Base-by-base conservation (phyloP, 2,329 filamentous ascomycete species). In the Tympanopsis confertula region DNA sequence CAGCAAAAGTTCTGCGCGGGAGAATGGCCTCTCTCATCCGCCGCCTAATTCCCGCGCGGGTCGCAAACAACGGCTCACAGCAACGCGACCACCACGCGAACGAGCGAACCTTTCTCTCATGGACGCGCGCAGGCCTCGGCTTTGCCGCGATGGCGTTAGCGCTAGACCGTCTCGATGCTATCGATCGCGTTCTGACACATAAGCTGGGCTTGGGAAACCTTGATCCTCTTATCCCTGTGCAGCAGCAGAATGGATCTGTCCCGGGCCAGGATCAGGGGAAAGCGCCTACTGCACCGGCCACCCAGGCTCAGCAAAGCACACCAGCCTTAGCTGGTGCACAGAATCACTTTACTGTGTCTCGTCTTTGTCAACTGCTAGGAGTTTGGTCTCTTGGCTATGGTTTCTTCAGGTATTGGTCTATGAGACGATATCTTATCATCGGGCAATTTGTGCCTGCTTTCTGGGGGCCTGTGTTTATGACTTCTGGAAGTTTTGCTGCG, bases 61-160 rank as follows among this genome's bases (percentile, higher is more conserved):
- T 55, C 37, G 42, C 51, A 35, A 55, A 55, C 41, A 49, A 39
- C 10, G 47, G 49, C 39, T 52, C 50, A 3, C 50, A 55, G 37
- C 47, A 53, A 13, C 52, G 52, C 43, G 52, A 55, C 41, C 52
- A 54, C 41, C 50, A 47, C 33, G 52, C 52, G 39, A 54, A 54
- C 39, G 52, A 55, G 43, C 51, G 52, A 20, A 54, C 52, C 3
- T 55, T 55, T 37, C 48, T 55, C 12, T 54, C 52, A 39, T 54
- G 51, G 51, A 55, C 50, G 2, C 51, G 52, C 24, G 51, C 52
- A 42, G 52, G 51, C 14, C 52, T 55, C 13, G 51, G 48, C 7
- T 55, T 55, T 33, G 51, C 47, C 13, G 51, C 50, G 3, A 53
- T 54, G 50, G 49, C 46, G 2, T 42, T 54, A 4, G 50, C 51